Evolutionary conservation across 2,329 filamentous ascomycete genomes (phyloP).

Genomic region (Xylariaceae sp.): DNA sequence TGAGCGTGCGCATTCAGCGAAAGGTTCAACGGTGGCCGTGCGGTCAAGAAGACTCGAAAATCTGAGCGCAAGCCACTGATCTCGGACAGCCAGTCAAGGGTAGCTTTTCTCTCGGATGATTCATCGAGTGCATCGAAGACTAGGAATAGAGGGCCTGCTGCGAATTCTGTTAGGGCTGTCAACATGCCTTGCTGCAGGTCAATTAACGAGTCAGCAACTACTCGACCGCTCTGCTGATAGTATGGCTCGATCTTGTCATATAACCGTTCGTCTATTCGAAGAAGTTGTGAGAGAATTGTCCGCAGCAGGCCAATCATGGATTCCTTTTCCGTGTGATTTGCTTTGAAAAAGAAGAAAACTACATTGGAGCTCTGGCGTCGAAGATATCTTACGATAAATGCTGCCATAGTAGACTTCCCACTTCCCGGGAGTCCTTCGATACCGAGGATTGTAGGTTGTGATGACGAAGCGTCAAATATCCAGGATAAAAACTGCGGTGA

Average conservation of each 20-base stretch:
- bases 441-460: conserved; percentile 5
- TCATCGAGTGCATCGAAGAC: neutral
- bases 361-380: conserved; percentile 12
- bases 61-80: neutral
- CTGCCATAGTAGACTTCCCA: conserved; percentile 24
- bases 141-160: neutral
- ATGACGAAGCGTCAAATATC: neutral
- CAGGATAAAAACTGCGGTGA: conserved; percentile 15
- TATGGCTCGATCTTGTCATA: conserved; percentile 21
- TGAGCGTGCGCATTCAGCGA: neutral
- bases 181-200: conserved; percentile 16
- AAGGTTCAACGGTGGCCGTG: neutral
- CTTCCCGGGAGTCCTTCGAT: conserved; percentile 25
- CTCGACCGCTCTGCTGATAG: conserved; percentile 24
- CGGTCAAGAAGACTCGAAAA: neutral
- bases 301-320: conserved; percentile 14
- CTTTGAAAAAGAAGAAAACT: conserved; percentile 28
- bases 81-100: neutral
- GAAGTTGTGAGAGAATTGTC: conserved; percentile 15
- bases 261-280: conserved; percentile 10
- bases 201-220: conserved; percentile 19
- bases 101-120: neutral
- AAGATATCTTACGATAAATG: conserved; percentile 20
- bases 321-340: conserved; percentile 23
- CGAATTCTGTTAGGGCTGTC: neutral